Evolutionary conservation across 169 alveolate species (phyloP).

Genomic region (Cyclospora cayetanensis): DNA sequence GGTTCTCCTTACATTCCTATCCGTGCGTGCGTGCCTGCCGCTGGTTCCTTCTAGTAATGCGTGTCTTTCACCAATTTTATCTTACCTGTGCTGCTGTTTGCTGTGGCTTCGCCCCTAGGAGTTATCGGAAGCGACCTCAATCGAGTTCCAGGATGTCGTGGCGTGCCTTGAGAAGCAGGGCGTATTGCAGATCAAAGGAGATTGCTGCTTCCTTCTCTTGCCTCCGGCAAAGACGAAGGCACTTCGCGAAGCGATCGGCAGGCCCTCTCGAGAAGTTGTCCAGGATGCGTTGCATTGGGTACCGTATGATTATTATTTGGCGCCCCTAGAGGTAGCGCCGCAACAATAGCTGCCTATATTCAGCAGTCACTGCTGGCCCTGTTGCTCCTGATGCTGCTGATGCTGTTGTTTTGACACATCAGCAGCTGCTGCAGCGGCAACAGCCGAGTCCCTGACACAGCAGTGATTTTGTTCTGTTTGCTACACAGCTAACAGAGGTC

Average conservation of each 20-base stretch:
- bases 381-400: neutral
- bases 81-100: constrained; percentile 45
- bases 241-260: constrained; percentile 80
- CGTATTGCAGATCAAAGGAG: constrained; percentile 84
- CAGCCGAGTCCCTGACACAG: neutral
- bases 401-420: too few relatives aligned
- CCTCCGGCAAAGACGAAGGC: constrained; percentile 83
- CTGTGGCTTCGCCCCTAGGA: constrained; percentile 72
- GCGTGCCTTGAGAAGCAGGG: constrained; percentile 89
- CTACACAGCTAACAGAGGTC: neutral
- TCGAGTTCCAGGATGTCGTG: constrained; percentile 89
- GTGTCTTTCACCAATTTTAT: neutral
- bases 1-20: neutral
- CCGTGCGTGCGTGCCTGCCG: neutral
- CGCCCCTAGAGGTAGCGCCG: constrained; percentile 80
- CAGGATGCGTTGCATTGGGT: constrained; percentile 89
- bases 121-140: constrained; percentile 86
- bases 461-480: neutral
- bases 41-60: neutral
- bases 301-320: constrained; percentile 88
- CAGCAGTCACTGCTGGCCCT: neutral
- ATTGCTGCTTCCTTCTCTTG: constrained; percentile 84
- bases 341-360: constrained; percentile 64
- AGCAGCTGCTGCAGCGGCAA: neutral
- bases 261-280: constrained; percentile 81